Evolutionary conservation across 2,329 filamentous ascomycete species (phyloP), one percentile per base, ranked within the genome.

Genomic region (Cladophialophora exuberans): DNA sequence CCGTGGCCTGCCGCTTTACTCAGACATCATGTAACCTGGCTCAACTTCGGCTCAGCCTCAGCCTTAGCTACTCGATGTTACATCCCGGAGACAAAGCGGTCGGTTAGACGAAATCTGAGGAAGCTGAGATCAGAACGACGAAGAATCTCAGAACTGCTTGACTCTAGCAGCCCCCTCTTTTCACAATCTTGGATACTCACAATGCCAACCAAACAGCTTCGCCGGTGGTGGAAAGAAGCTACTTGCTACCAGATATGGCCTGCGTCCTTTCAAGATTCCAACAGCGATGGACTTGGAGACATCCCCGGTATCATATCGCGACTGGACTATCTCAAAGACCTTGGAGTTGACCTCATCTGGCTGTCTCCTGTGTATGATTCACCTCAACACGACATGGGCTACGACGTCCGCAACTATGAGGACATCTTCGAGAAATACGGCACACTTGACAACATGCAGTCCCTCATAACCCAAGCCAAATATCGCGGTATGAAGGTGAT

Each of bases 341-440:
- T 69, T 10, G 68, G 68, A 1, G 59, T 68, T 15, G 65, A 68
- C 49, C 57, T 67, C 17, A 56, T 70, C 30, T 69, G 66, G 66
- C 39, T 69, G 4, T 63, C 80, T 36, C 86, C 85, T 10, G 82
- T 86, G 66, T 84, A 81, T 64, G 79, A 83, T 57, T 80, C 77
- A 3, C 85, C 55, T 83, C 81, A 85, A 63, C 72, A 81, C 2
- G 84, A 87, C 62, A 86, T 87, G 84, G 84, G 83, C 33, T 87
- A 87, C 65, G 85, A 87, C 64, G 83, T 87, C 41, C 77, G 80
- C 23, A 80, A 89, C 67, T 89, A 89, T 62, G 80, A 86, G 65
- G 76, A 76, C 22, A 82, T 89, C 23, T 79, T 88, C 62, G 71
- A 76, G 3, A 79, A 81, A 0, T 89, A 88, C 63, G 87, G 86